Percentiles rank a stretch among this genome's conserved stretches.
These are phyloP conservation scores for Naganishia cerealis DNA, from an alignment of 1,284 basidiomycete genomes.

Conservation along the genomic window DNA sequence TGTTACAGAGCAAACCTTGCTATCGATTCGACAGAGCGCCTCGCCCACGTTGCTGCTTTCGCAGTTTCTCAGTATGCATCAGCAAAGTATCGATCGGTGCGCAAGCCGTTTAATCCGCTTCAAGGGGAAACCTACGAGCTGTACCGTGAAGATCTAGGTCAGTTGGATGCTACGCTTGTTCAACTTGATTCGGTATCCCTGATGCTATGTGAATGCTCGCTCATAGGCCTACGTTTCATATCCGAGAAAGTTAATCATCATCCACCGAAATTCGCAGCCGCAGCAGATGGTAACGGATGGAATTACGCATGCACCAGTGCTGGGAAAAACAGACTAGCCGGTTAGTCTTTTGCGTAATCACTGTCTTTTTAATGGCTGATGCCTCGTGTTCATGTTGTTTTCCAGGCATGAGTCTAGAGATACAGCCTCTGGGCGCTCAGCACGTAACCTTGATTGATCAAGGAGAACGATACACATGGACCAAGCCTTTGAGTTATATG, in stretches of 20 bases:
- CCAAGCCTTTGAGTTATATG: slow-evolving; percentile 81
- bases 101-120: slow-evolving; percentile 73
- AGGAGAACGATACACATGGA: slow-evolving; percentile 52
- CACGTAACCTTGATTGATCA: slow-evolving; percentile 25
- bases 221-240: slow-evolving; percentile 63
- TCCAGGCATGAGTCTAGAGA: slow-evolving; percentile 76
- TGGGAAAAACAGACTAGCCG: slow-evolving; percentile 86
- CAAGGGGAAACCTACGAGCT: slow-evolving; percentile 85
- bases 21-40: slow-evolving; percentile 68
- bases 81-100: slow-evolving; percentile 71
- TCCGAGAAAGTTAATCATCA: slow-evolving; percentile 86
- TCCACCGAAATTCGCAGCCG: slow-evolving; percentile 75
- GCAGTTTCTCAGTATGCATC: slow-evolving; percentile 80
- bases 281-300: slow-evolving; percentile 76
- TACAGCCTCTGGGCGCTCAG: slow-evolving; percentile 67
- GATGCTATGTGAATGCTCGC: not conserved
- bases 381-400: slow-evolving; percentile 35
- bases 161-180: not conserved
- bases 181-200: not conserved
- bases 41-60: slow-evolving; percentile 76
- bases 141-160: slow-evolving; percentile 56
- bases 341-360: slow-evolving; percentile 54
- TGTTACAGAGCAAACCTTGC: slow-evolving; percentile 61
- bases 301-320: slow-evolving; percentile 68
- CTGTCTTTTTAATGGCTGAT: slow-evolving; percentile 31